Percentiles rank a stretch among this genome's conserved stretches.
Evolutionary conservation across 768 basidiomycete genomes (phyloP).

Genomic region (Tulasnella sp.): DNA sequence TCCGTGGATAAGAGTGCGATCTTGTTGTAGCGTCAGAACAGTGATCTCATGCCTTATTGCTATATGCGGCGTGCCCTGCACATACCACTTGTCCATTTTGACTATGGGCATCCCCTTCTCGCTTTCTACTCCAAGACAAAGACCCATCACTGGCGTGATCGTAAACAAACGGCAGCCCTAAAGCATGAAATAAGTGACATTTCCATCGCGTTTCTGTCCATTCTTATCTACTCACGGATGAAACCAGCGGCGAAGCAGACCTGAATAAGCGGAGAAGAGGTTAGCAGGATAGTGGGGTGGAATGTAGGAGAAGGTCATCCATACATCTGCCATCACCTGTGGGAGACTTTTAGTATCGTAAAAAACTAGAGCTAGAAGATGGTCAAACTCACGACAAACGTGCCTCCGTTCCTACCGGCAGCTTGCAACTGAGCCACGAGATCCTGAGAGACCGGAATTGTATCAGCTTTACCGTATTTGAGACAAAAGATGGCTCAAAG

Average conservation of each 20-base stretch:
- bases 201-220: neutral
- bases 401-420: neutral
- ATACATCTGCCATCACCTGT: neutral
- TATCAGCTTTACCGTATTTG: neutral
- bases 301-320: neutral
- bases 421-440: neutral
- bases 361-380: neutral
- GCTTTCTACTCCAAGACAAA: neutral
- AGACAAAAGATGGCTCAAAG: neutral
- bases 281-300: neutral
- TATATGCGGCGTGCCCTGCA: neutral
- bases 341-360: neutral
- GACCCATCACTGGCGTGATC: neutral
- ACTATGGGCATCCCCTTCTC: neutral
- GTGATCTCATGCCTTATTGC: neutral
- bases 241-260: neutral
- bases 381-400: neutral
- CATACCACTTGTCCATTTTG: neutral
- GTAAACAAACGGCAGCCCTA: neutral
- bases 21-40: neutral
- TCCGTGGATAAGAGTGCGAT: neutral
- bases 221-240: neutral
- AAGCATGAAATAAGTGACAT: neutral
- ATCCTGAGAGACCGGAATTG: neutral
- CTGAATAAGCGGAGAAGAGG: neutral